Evolutionary conservation across 768 basidiomycete species (phyloP).

Genomic region (Daedaleopsis nitida): DNA sequence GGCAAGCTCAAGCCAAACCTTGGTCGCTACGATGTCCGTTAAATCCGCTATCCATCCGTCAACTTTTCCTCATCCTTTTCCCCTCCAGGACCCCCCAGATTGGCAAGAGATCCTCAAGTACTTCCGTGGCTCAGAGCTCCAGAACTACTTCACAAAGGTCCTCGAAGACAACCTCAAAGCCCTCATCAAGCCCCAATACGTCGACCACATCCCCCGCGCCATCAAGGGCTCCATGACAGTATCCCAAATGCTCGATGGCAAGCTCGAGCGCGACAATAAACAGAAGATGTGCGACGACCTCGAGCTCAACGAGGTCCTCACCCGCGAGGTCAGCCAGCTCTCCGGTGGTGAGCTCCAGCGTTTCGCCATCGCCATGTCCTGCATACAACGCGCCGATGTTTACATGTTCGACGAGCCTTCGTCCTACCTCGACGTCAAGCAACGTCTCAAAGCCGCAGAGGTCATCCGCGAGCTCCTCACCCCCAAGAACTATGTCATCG

Average conservation of each 20-base stretch:
- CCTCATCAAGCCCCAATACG: slow-evolving; percentile 99
- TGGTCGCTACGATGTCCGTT: slow-evolving; percentile 88
- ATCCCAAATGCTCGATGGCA: slow-evolving; percentile 87
- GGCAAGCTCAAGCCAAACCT: slow-evolving; percentile 98
- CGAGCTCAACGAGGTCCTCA: slow-evolving; percentile 84
- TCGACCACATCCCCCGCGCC: slow-evolving; percentile 96
- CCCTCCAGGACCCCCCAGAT: slow-evolving; percentile 86
- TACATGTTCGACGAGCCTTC: slow-evolving; percentile 99
- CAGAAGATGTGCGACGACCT: slow-evolving; percentile 82
- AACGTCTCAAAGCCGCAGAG: slow-evolving; percentile 92
- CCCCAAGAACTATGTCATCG: slow-evolving; percentile 89
- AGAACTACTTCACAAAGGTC: slow-evolving; percentile 99
- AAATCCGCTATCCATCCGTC: too few relatives aligned
- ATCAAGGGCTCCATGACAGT: slow-evolving; percentile 92
- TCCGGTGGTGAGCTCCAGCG: slow-evolving; percentile 98
- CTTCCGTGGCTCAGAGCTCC: slow-evolving; percentile 97
- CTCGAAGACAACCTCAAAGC: slow-evolving; percentile 98
- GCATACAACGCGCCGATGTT: slow-evolving; percentile 95
- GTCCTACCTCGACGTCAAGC: slow-evolving; percentile 95
- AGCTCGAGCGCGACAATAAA: slow-evolving; percentile 88
- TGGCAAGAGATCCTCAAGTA: slow-evolving; percentile 99
- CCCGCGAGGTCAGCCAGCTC: slow-evolving; percentile 81
- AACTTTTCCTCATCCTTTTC: too few relatives aligned
- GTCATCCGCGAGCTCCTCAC: slow-evolving; percentile 87
- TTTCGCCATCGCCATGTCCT: slow-evolving; percentile 98